These are phyloP conservation scores for Candida takata DNA, from an alignment of 805 yeast genomes.

Conservation along the genomic window DNA sequence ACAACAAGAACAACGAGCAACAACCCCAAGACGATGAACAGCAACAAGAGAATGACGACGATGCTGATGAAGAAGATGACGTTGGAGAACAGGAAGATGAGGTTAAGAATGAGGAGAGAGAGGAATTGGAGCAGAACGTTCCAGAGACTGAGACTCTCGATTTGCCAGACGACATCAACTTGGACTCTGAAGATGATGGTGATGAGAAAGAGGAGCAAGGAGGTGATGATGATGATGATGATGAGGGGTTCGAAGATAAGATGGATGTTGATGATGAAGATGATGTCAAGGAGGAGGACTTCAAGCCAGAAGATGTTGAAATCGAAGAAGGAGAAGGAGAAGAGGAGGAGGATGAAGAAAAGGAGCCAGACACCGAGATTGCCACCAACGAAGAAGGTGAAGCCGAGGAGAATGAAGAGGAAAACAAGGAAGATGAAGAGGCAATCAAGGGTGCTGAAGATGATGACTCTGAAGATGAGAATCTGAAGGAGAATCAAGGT, in stretches of 20 bases:
- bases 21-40: constrained; percentile 27
- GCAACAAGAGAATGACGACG: constrained; percentile 43
- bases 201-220: constrained; percentile 35
- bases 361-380: constrained; percentile 22
- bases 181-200: constrained; percentile 65
- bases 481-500: constrained; percentile 24
- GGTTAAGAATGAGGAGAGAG: constrained; percentile 59
- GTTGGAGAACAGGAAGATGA: constrained; percentile 81
- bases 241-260: constrained; percentile 26
- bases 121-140: constrained; percentile 63
- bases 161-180: constrained; percentile 84
- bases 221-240: constrained; percentile 25
- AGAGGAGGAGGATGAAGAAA: constrained; percentile 25
- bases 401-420: constrained; percentile 22
- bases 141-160: constrained; percentile 86
- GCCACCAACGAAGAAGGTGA: constrained; percentile 29
- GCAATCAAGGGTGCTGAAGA: constrained; percentile 22
- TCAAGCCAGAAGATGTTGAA: constrained; percentile 5
- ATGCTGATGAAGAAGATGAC: constrained; percentile 57
- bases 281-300: constrained; percentile 21
- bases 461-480: constrained; percentile 27
- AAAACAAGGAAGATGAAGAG: constrained; percentile 29
- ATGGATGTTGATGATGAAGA: constrained; percentile 46
- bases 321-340: constrained; percentile 23
- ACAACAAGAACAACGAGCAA: constrained; percentile 23